Base-by-base conservation (phyloP, 495 filamentous ascomycete genomes). In the Xylaria bambusicola region DNA sequence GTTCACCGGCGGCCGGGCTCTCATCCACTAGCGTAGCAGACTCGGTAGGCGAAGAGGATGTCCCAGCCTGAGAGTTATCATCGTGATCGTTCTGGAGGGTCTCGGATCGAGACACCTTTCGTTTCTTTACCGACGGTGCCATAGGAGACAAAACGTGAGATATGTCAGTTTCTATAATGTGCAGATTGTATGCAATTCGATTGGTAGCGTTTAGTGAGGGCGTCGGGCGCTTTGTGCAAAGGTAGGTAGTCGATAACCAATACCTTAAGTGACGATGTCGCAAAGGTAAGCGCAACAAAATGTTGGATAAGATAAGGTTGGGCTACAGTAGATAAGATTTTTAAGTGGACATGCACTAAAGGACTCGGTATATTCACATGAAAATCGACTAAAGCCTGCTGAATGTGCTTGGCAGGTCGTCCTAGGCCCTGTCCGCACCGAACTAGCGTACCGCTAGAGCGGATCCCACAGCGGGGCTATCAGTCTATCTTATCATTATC, bases 51-150 rank as follows among this genome's bases (percentile, higher is more conserved):
- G 61, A 33, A 1, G 56, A 27, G 4, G 49, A 20, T 21, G 54
- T n/a, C 24, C 45, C 29, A 17, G 45, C 26, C 21, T 36, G 9
- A 29, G 46, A 10, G 35, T 52, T 31, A n/a, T 52, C 52, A 17
- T 38, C 26, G 13, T 56, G 38, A 21, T 49, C 35, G 1, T 53
- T 26, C 23, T 47, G 7, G 35, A 46, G 31, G 17, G 6, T 47
- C n/a, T 60, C 57, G 29, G 57, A 36, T 20, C 31, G 59, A 18
- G 62, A 65, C 38, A 47, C 18, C 64, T 64, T 69, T 62, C 62
- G 63, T 56, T 65, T 63, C 24, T 69, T 69, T 0, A 47, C 15
- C 5, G 57, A 61, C 26, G 68, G 65, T 63, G 57, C 57, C 57
- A 60, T 60, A 12, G 38, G 12, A 38, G 27, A 9, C 23, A 9